phyloP scores from a whole-genome alignment of 768 basidiomycete genomes.

The Rhodotorula paludigena region DNA sequence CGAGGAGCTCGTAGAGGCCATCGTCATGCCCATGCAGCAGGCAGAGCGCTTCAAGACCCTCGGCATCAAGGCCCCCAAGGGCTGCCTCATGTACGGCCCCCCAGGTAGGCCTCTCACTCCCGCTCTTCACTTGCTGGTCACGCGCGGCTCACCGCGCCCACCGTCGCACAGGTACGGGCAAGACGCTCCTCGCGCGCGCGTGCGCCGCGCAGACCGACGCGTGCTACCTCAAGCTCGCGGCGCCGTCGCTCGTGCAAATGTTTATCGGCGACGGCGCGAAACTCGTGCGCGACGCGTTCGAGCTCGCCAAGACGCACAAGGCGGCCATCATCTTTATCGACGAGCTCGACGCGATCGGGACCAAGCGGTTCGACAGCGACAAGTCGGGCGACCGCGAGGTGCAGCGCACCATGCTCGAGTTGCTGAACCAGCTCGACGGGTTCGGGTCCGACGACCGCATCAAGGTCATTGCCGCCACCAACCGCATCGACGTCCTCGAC shows the following conservation, averaged over 20 bases:
- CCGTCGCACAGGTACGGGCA: conserved; percentile 68
- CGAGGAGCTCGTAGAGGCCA: conserved; percentile 95
- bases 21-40: conserved; percentile 97
- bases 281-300: conserved; percentile 95
- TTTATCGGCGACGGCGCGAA: conserved; percentile 99
- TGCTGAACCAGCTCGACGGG: conserved; percentile 95
- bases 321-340: conserved; percentile 96
- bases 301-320: conserved; percentile 94
- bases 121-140: background rate
- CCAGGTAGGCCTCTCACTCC: conserved; percentile 60
- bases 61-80: conserved; percentile 97
- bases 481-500: conserved; percentile 96
- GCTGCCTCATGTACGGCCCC: conserved; percentile 97
- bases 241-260: conserved; percentile 91
- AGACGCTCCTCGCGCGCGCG: conserved; percentile 93
- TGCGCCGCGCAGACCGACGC: conserved; percentile 97
- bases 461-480: conserved; percentile 99
- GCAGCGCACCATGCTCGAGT: conserved; percentile 99
- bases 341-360: conserved; percentile 96
- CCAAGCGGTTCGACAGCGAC: conserved; percentile 96
- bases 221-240: conserved; percentile 95
- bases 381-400: conserved; percentile 99
- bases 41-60: conserved; percentile 96
- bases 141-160: background rate
- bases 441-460: conserved; percentile 96